Base-by-base conservation (phyloP, 2,329 filamentous ascomycete genomes). In the Sporothrix luriei region DNA sequence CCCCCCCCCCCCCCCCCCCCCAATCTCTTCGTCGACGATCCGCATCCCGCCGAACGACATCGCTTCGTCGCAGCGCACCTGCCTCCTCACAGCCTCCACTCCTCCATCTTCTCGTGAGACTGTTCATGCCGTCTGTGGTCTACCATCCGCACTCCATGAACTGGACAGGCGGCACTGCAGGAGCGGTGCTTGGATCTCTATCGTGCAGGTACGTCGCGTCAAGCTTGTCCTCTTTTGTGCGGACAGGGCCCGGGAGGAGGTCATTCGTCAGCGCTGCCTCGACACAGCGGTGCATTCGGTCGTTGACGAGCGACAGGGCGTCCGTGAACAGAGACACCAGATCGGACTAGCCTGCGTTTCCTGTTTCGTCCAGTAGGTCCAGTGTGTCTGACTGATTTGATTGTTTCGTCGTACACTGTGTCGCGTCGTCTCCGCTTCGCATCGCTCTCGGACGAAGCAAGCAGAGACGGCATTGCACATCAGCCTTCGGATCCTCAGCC, bases 91-190 rank as follows among this genome's bases (percentile, higher is more conserved):
- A 3, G 52, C 52, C 26, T 55, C 26, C 52, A 55, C 26, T 59
- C 33, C 29, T 59, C 29, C 29, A 26, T 55, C 24, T 40, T 19
- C 19, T 61, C 33, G 33, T 61, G 55, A 61, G 19, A 61, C 33
- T 24, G 33, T 14, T 62, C 59, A 48, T 62, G 59, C 40, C 59
- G 59, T 48, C 43, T 48, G 38, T 48, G 38, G 24, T 62, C 43
- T 62, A 19, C 59, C 40, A 48, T 62, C 59, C 59, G 40, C 59
- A 46, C 59, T 62, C 59, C 59, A 62, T 16, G 21, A 62, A 29
- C 14, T 62, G 2, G n/a, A 10, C 13, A 11, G 40, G 16, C n/a
- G 40, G 62, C 29, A 40, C n/a, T 48, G 40, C 19, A 48, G 26
- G n/a, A 14, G 14, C 14, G 62, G 40, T 65, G 40, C 43, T 46